Percentiles rank a stretch among this genome's conserved stretches.
Conservation (phyloP, 2,329 filamentous ascomycete species). For the Diplodia scrobiculata region DNA sequence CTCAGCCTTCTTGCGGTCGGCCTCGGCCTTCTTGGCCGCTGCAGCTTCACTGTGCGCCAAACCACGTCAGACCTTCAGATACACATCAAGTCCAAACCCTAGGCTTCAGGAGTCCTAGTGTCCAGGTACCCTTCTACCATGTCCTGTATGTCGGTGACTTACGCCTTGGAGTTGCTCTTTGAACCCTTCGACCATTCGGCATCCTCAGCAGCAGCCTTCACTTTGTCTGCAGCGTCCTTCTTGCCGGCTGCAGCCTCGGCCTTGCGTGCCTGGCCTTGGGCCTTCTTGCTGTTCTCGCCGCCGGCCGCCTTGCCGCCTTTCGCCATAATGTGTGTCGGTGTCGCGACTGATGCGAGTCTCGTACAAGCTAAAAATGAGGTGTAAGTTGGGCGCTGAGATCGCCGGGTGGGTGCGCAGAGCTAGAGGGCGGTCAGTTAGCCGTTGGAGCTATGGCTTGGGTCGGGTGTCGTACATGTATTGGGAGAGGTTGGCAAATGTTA, state of each 20-base stretch:
- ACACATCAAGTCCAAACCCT: background rate
- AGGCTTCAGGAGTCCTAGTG: slow-evolving; percentile 4
- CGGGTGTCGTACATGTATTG: slow-evolving; percentile 2
- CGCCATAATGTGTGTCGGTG: slow-evolving; percentile 58
- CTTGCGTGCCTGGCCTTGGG: slow-evolving; percentile 85
- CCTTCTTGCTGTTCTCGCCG: slow-evolving; percentile 85
- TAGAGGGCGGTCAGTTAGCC: background rate
- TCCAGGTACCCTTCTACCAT: background rate
- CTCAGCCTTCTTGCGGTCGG: slow-evolving; percentile 87
- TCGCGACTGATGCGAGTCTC: background rate
- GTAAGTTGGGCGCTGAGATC: slow-evolving; percentile 15
- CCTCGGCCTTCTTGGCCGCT: slow-evolving; percentile 78
- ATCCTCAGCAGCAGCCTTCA: slow-evolving; percentile 66
- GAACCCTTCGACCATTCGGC: slow-evolving; percentile 81
- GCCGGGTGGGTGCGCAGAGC: background rate
- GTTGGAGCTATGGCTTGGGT: slow-evolving; percentile 7
- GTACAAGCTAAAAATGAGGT: slow-evolving; percentile 2
- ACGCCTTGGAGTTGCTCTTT: slow-evolving; percentile 89
- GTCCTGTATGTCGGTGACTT: slow-evolving; percentile 44
- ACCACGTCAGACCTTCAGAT: slow-evolving; percentile 9
- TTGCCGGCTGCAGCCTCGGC: slow-evolving; percentile 83
- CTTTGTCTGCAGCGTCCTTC: slow-evolving; percentile 68
- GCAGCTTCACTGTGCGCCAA: slow-evolving; percentile 70
- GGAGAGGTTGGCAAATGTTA: background rate
- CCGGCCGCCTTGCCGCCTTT: slow-evolving; percentile 50